A percentile compares a stretch with the other conserved stretches of the same genome.
Conservation (phyloP, 2,329 filamentous ascomycete species). For the Teratosphaeriaceae sp. region DNA sequence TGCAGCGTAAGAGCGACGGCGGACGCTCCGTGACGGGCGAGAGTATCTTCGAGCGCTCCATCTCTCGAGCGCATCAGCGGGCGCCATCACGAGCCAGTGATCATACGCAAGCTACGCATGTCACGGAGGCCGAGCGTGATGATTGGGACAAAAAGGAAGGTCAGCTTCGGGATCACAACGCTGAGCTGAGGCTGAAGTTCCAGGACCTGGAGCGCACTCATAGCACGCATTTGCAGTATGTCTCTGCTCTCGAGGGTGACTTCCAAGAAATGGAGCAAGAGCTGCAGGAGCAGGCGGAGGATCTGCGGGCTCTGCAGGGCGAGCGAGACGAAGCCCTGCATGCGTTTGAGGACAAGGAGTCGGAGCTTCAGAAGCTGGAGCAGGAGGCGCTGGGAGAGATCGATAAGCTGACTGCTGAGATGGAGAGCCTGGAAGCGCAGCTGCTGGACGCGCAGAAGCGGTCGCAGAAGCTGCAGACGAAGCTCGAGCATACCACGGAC, state of each 20-base stretch:
- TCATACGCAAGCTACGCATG: conserved; percentile 56
- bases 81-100: conserved; percentile 69
- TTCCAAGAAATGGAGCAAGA: conserved; percentile 71
- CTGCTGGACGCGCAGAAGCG: conserved; percentile 44
- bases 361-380: conserved; percentile 46
- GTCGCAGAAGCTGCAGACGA: conserved; percentile 55
- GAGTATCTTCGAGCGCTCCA: conserved; percentile 89
- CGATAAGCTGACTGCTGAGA: conserved; percentile 37
- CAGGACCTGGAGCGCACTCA: conserved; percentile 81
- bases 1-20: conserved; percentile 63
- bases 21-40: conserved; percentile 63
- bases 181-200: conserved; percentile 78
- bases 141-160: conserved; percentile 79
- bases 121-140: conserved; percentile 72
- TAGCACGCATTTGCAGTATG: conserved; percentile 70
- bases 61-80: conserved; percentile 68
- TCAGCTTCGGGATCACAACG: conserved; percentile 77
- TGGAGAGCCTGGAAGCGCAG: conserved; percentile 35
- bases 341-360: conserved; percentile 60
- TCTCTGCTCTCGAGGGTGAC: conserved; percentile 64
- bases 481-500: conserved; percentile 68
- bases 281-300: conserved; percentile 69
- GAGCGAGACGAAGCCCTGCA: conserved; percentile 83
- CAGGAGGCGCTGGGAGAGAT: conserved; percentile 55
- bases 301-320: conserved; percentile 68